Evolutionary conservation across 2,329 filamentous ascomycete genomes (phyloP), one percentile per base, ranked within the genome.

Genomic region (Xylariaceae sp.): DNA sequence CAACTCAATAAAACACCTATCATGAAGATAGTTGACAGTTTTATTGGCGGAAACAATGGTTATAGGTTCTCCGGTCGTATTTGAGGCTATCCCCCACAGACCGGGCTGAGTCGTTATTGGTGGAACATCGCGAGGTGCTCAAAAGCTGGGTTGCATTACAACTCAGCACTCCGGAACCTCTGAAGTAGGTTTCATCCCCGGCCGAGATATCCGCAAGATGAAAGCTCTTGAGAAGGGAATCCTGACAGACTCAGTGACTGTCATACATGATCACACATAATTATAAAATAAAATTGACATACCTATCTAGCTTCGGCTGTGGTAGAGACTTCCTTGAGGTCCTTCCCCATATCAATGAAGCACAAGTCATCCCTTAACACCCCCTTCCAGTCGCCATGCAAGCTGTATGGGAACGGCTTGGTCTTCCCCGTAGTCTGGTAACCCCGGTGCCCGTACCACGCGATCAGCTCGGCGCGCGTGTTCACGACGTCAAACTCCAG

Each of bases 401-500:
- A 44, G 0, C 62, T 64, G 33, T 75, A 76, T 0, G 78, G 77
- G 41, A 80, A 80, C 3, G 73, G 72, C 48, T 56, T 63, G 54
- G 60, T 73, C 64, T 73, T 68, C 5, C 72, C 74, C 4, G 74
- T 76, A 46, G 53, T 59, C 15, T 18, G 27, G 46, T 79, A 81
- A 0, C 78, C 78, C 18, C 74, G 62, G 4, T 76, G 64, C 6
- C 69, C 39, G 50, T 81, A 81, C 73, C 76, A 81, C 15, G 67
- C 61, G 39, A 80, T 73, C 37, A 81, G 63, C 62, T 79, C 77
- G 0, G 66, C 53, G 9, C 78, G 62, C 11, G 66, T 66, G 69
- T 70, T 74, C 26, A 81, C 73, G 30, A 79, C 78, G 6, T 54
- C 62, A 73, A 81, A 75, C 58, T 77, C 75, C 65, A 81, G 63